Evolutionary conservation across 2,329 filamentous ascomycete species (phyloP).

Genomic region (Trichoderma koningii): DNA sequence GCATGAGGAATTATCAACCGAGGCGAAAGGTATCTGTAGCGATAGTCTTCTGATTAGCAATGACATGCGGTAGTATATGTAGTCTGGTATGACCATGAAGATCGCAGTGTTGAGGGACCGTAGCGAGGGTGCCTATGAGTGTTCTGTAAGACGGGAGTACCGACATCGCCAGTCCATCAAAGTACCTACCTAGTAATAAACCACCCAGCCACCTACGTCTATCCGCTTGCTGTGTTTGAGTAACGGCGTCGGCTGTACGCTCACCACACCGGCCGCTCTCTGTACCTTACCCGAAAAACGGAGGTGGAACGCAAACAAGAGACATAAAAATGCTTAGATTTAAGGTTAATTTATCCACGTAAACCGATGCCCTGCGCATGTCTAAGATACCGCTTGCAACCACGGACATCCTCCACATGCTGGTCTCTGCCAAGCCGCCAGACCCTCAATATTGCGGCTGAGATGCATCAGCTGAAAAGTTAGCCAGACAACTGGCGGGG

Average conservation of each 20-base stretch:
- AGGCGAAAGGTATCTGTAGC: neutral
- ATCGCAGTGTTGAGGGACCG: neutral
- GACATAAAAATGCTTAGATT: neutral
- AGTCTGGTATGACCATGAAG: neutral
- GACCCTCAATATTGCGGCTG: conserved; percentile 26
- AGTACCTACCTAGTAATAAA: no score
- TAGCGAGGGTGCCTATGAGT: neutral
- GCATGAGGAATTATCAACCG: neutral
- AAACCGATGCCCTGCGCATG: no score
- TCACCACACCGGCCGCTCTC: no score
- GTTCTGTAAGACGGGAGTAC: no score
- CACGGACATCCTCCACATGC: no score
- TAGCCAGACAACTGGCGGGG: neutral
- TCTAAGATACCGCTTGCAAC: no score
- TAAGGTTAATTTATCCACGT: conserved; percentile 6
- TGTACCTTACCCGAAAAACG: no score
- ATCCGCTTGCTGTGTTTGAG: no score
- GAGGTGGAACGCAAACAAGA: neutral
- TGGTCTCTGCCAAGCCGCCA: no score
- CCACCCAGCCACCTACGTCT: no score
- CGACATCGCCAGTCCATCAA: no score
- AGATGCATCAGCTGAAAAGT: conserved; percentile 21
- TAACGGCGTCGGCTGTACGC: no score
- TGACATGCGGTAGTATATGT: neutral
- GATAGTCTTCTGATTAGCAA: neutral